Base-by-base conservation (phyloP, 495 filamentous ascomycete genomes). In the Friedmanniomyces simplex region DNA sequence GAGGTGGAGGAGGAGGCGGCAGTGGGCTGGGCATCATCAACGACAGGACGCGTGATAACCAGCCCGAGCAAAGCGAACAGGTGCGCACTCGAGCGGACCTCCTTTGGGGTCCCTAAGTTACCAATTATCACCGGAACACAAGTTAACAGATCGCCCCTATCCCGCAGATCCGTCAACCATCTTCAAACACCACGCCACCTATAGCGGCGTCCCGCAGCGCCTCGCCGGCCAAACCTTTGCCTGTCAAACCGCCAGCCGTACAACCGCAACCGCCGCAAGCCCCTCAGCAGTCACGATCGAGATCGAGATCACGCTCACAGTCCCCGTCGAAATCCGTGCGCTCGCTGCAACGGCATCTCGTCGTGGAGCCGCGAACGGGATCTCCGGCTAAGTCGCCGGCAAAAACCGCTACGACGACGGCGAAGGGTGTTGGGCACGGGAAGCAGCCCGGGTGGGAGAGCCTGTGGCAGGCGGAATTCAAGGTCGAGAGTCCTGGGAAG, bases 61-160 rank as follows among this genome's bases (percentile, higher is more conserved):
- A 46, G 25, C 48, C 56, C 55, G 22, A 28, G 39, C 37, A 28
- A 45, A 46, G 55, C 22, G 66, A 69, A 43, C 70, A 73, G 71
- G 71, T 73, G 63, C 65, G 71, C 11, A 66, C 26, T 2, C 39
- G 39, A 43, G 21, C 66, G 54, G 70, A 73, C 50, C 67, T 68
- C 25, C 70, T 73, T 25, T 68, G 64, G 61, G 70, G 70, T 34
- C 68, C 70, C 36, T 70, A 16, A 47, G 39, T 13, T 25, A 22
- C 10, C 20, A 46, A n/a, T 16, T 26, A 3, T 20, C 37, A 2
- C 18, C 2, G 32, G 37, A 2, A 42, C 28, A 32, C 39, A 43
- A 5, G 39, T 43, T 32, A 18, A 48, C 54, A 14, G 4, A 24
- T 18, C n/a, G n/a, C 28, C 28, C 28, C 28, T 32, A 32, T 32